Percentiles rank a stretch among this genome's conserved stretches.
Conservation (phyloP, 2,329 filamentous ascomycete species). For the Xylaria sp. region DNA sequence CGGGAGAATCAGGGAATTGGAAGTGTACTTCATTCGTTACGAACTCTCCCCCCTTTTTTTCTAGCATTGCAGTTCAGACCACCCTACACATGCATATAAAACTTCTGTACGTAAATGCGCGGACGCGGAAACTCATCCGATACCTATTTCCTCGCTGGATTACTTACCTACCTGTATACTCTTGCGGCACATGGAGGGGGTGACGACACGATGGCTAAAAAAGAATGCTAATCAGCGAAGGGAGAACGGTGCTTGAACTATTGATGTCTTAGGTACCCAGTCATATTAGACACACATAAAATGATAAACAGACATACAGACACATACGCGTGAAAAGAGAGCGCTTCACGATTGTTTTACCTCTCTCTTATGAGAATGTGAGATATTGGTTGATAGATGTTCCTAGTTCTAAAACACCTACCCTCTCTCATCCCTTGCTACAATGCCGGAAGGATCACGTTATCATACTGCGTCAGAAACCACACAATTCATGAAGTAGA, state of each 20-base stretch:
- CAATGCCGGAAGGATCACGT: no score
- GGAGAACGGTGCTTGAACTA: background rate
- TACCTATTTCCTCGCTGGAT: background rate
- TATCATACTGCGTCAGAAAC: background rate
- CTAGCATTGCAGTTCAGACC: background rate
- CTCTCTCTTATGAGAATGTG: background rate
- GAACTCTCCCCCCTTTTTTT: background rate
- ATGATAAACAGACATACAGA: background rate
- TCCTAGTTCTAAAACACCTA: no score
- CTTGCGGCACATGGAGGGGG: background rate
- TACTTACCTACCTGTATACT: conserved; percentile 1
- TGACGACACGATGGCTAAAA: background rate
- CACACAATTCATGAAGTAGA: no score
- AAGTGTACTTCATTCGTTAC: conserved; percentile 9
- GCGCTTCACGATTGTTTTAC: no score
- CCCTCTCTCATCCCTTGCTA: no score
- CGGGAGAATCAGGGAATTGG: background rate
- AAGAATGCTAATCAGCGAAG: background rate
- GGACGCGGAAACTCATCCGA: background rate
- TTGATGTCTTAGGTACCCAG: background rate
- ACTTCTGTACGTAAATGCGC: background rate
- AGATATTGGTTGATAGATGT: background rate
- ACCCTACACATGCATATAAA: conserved; percentile 12
- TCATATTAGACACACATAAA: background rate
- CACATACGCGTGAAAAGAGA: background rate